Conservation (phyloP, 768 basidiomycete species). For the Serpula lacrymans region DNA sequence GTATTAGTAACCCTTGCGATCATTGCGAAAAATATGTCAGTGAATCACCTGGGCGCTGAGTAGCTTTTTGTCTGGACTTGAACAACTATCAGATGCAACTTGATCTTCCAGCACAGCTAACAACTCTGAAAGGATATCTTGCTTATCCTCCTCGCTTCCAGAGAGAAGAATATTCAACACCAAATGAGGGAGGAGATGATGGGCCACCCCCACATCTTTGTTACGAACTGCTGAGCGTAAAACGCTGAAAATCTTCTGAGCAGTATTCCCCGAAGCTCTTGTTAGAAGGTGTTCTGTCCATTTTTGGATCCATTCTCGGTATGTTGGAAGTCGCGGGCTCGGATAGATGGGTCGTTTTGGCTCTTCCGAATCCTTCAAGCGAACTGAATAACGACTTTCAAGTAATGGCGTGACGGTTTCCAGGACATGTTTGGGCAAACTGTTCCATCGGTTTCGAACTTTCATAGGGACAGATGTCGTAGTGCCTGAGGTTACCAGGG, state of each 20-base stretch:
- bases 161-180: constrained; percentile 83
- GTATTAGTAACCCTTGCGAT: constrained; percentile 4
- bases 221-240: constrained; percentile 77
- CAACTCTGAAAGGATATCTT: constrained; percentile 72
- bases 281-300: constrained; percentile 85
- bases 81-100: constrained; percentile 55
- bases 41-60: constrained; percentile 97
- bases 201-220: constrained; percentile 94
- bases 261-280: constrained; percentile 52
- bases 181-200: constrained; percentile 86
- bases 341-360: constrained; percentile 77
- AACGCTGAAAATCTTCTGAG: constrained; percentile 69
- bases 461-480: constrained; percentile 55
- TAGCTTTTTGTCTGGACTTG: constrained; percentile 74
- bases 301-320: constrained; percentile 92
- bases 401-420: constrained; percentile 87
- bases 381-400: constrained; percentile 59
- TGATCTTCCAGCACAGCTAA: constrained; percentile 85
- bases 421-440: constrained; percentile 75
- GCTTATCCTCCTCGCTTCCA: constrained; percentile 57
- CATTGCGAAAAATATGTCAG: constrained; percentile 4
- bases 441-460: constrained; percentile 74
- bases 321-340: constrained; percentile 61
- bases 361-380: constrained; percentile 36
- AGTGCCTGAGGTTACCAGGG: constrained; percentile 57